Evolutionary conservation across 2,329 filamentous ascomycete species (phyloP).

Genomic region (Colletotrichum zoysiae): DNA sequence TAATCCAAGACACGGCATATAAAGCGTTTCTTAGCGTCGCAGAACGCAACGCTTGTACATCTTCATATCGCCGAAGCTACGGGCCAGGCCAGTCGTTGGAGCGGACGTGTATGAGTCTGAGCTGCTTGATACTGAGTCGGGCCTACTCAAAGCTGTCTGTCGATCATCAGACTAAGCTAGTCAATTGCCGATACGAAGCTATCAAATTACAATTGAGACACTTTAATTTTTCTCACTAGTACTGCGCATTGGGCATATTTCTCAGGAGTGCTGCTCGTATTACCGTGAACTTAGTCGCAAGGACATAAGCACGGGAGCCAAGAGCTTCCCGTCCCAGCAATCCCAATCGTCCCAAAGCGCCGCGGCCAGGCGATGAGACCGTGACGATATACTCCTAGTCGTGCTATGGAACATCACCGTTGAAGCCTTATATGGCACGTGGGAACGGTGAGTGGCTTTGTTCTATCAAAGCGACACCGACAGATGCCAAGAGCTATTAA

Average conservation of each 20-base stretch:
- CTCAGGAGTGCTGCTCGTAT: neutral
- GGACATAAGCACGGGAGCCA: slow-evolving; percentile 1
- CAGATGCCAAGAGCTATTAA: neutral
- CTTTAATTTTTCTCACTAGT: neutral
- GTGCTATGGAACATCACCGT: too few species aligned
- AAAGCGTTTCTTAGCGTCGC: neutral
- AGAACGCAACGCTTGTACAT: neutral
- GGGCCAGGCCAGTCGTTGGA: neutral
- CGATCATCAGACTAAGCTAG: slow-evolving; percentile 4
- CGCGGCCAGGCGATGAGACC: neutral
- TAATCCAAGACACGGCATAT: neutral
- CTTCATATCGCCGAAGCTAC: slow-evolving; percentile 1
- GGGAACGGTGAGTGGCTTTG: neutral
- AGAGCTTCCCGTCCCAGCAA: neutral
- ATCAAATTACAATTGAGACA: too few species aligned
- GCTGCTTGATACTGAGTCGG: neutral
- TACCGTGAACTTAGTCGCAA: slow-evolving; percentile 11
- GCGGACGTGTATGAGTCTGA: neutral
- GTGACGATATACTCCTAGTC: neutral
- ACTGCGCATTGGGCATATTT: neutral
- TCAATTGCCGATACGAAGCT: neutral
- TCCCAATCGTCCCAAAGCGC: neutral
- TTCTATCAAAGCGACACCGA: slow-evolving; percentile 17
- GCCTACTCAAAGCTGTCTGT: neutral
- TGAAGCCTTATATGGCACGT: neutral